Evolutionary conservation across 352 stramenopile species (phyloP).

Genomic region (Paralagenidium karlingii): DNA sequence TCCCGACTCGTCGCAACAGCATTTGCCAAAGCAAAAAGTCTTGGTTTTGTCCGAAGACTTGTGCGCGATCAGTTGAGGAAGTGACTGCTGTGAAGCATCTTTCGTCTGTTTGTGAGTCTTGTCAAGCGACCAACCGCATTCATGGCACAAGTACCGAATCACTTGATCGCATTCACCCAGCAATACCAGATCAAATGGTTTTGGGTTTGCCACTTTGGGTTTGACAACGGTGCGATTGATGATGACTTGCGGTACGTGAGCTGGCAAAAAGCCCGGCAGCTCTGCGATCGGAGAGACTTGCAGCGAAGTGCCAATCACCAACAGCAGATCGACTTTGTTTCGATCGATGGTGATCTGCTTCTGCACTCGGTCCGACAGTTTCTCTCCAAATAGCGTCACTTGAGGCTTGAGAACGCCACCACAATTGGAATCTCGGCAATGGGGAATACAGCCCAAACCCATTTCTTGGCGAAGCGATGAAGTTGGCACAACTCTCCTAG

Average conservation of each 20-base stretch:
- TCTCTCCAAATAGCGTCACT: slow-evolving; percentile 97
- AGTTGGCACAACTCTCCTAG: slow-evolving; percentile 24
- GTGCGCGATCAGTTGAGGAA: slow-evolving; percentile 15
- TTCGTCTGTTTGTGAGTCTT: slow-evolving; percentile 1
- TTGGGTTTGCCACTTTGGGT: slow-evolving; percentile 17
- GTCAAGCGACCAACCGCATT: slow-evolving; percentile 32
- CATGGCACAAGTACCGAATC: slow-evolving; percentile 45
- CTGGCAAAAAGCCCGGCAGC: slow-evolving; percentile 73
- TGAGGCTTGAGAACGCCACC: slow-evolving; percentile 93
- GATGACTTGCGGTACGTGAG: slow-evolving; percentile 75
- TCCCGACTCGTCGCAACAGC: slow-evolving; percentile 10
- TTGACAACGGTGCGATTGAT: slow-evolving; percentile 85
- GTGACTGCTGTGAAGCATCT: not conserved
- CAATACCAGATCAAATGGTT: slow-evolving; percentile 72
- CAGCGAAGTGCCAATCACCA: slow-evolving; percentile 97
- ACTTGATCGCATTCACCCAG: slow-evolving; percentile 73
- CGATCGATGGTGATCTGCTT: slow-evolving; percentile 58
- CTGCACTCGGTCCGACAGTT: slow-evolving; percentile 81
- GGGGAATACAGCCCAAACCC: slow-evolving; percentile 59
- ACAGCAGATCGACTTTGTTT: slow-evolving; percentile 86
- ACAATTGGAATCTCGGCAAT: slow-evolving; percentile 50
- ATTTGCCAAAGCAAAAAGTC: slow-evolving; percentile 22
- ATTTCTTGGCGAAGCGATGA: slow-evolving; percentile 56
- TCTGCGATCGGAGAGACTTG: slow-evolving; percentile 93
- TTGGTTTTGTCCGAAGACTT: no score